These are phyloP conservation scores for Curvularia lunata DNA, from an alignment of 2,329 filamentous ascomycete genomes.

Conservation along the genomic window DNA sequence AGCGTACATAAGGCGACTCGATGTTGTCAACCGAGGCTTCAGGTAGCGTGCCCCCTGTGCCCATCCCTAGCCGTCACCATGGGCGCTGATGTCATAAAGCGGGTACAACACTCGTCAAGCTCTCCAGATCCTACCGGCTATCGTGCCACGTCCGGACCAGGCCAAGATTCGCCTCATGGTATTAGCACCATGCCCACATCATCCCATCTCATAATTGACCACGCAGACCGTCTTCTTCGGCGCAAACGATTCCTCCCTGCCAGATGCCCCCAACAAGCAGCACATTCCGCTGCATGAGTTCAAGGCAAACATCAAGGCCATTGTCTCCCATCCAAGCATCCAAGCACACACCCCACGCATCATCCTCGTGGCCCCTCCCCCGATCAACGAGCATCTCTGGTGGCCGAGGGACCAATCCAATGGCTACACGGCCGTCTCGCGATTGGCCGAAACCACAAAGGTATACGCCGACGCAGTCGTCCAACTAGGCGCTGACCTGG, in stretches of 20 bases:
- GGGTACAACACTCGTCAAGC: slow-evolving; percentile 85
- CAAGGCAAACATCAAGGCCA: slow-evolving; percentile 71
- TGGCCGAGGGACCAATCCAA: slow-evolving; percentile 54
- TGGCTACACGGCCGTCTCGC: slow-evolving; percentile 48
- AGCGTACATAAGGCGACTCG: slow-evolving; percentile 79
- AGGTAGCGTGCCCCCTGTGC: slow-evolving; percentile 48
- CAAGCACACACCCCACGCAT: slow-evolving; percentile 73
- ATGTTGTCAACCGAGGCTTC: slow-evolving; percentile 88
- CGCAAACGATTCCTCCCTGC: slow-evolving; percentile 84
- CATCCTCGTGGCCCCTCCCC: slow-evolving; percentile 81
- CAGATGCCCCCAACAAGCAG: slow-evolving; percentile 68
- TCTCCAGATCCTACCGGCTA: slow-evolving; percentile 69
- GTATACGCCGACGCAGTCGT: slow-evolving; percentile 70
- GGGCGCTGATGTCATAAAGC: slow-evolving; percentile 45
- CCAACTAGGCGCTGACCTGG: slow-evolving; percentile 63
- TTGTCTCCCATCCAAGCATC: slow-evolving; percentile 75
- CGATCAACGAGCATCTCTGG: slow-evolving; percentile 77
- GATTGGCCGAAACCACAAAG: slow-evolving; percentile 67
- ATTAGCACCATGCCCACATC: slow-evolving; percentile 11
- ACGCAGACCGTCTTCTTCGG: slow-evolving; percentile 80
- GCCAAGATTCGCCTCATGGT: slow-evolving; percentile 72
- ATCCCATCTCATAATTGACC: slow-evolving; percentile 14
- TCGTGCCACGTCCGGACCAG: slow-evolving; percentile 71
- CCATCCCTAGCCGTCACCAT: background rate
- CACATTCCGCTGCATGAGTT: slow-evolving; percentile 80